Evolutionary conservation across 2,329 filamentous ascomycete species (phyloP).

Genomic region (Phyllosticta capitalensis): DNA sequence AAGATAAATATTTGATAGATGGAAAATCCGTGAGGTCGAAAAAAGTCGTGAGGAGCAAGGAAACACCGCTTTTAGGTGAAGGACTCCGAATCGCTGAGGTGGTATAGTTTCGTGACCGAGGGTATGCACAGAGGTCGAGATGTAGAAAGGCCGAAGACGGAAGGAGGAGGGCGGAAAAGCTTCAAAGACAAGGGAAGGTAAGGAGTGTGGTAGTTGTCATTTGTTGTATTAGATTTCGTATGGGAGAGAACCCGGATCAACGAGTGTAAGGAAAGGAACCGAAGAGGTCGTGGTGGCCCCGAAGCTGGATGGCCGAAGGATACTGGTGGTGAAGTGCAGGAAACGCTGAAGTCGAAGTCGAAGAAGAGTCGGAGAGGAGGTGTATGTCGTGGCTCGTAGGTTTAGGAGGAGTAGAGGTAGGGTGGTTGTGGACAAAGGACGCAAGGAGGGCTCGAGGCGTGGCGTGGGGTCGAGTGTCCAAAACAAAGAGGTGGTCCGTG

Average conservation of each 20-base stretch:
- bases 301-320: constrained; percentile 11
- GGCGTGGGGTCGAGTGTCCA: constrained; percentile 15
- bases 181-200: constrained; percentile 33
- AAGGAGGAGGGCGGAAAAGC: constrained; percentile 6
- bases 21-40: constrained; percentile 4
- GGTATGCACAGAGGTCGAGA: constrained; percentile 11
- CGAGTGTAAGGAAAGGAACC: constrained; percentile 24
- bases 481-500: not conserved
- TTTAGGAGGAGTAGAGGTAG: not conserved
- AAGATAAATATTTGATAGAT: constrained; percentile 9
- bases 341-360: constrained; percentile 16
- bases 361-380: constrained; percentile 16
- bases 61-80: constrained; percentile 14
- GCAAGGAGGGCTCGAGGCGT: not conserved
- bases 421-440: not conserved
- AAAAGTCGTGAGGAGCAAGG: constrained; percentile 17
- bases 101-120: constrained; percentile 12
- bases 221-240: constrained; percentile 29
- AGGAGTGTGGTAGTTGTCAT: constrained; percentile 36
- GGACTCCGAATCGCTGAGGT: constrained; percentile 27
- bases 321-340: constrained; percentile 16
- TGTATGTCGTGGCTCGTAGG: constrained; percentile 30
- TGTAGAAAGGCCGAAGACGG: constrained; percentile 5
- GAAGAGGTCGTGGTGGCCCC: constrained; percentile 13
- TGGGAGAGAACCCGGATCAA: constrained; percentile 30